Base-by-base conservation (phyloP, 2,329 filamentous ascomycete genomes). In the Colletotrichum tropicicola region DNA sequence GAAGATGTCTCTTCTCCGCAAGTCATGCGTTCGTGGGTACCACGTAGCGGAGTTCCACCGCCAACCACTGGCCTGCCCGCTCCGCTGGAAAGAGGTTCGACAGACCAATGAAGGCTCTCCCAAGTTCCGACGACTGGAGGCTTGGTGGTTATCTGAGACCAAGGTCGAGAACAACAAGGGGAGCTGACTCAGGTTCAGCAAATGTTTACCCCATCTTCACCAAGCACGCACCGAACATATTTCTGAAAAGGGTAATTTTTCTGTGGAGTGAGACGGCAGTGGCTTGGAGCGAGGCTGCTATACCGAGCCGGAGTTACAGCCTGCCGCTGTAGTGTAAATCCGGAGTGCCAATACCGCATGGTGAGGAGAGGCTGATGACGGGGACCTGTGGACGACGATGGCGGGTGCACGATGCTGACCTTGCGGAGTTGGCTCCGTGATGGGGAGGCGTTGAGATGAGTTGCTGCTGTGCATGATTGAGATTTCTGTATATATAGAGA, bases 1-100 rank as follows among this genome's bases (percentile, higher is more conserved):
- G 19, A 17, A 23, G 10, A 3, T 37, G 17, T 12, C 48, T 28
- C 35, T 17, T 62, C 48, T 60, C 48, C 32, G 48, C 61, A 47
- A 25, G 28, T n/a, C 10, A 45, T 44, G 23, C 41, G 25, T n/a
- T 7, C 17, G 37, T 23, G 35, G 61, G 49, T 60, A 35, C 10
- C 32, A 28, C 27, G 28, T 9, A 13, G 57, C 57, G 57, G 62
- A 62, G 37, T 62, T 62, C 62, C 62, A 44, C 62, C 35, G 23
- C 57, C 10, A 15, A 27, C 15, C 37, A n/a, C 37, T n/a, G 27
- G 12, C 37, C n/a, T 23, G 21, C n/a, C 49, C 35, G 43, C 27
- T 7, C 49, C 43, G 47, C 37, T 55, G 35, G 57, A 49, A 43
- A 51, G 28, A 37, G 23, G 25, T 15, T n/a, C 17, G 21, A 43